Percentiles rank a stretch among this genome's conserved stretches.
These are phyloP conservation scores for Tylopilus sp. DNA, from an alignment of 1,284 basidiomycete species.

Conservation along the genomic window DNA sequence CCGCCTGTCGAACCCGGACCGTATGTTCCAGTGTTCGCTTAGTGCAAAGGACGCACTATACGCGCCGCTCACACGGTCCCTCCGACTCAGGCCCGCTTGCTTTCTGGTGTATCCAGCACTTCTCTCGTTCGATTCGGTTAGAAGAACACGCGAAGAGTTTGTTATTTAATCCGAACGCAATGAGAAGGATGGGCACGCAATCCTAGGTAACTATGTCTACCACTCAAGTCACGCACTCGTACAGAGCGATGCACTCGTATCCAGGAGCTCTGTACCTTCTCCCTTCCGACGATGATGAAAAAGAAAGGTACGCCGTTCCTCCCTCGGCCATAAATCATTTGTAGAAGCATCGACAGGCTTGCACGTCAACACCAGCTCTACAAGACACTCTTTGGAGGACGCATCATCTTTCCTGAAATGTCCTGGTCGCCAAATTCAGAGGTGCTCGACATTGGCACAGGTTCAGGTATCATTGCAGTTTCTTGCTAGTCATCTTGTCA, in stretches of 20 bases:
- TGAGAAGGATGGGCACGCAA: too few relatives aligned
- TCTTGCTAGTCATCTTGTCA: neutral
- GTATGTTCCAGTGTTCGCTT: too few relatives aligned
- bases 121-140: neutral
- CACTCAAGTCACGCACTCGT: neutral
- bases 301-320: slow-evolving; percentile 9
- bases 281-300: slow-evolving; percentile 22
- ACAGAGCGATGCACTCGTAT: slow-evolving; percentile 12
- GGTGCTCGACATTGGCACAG: slow-evolving; percentile 20
- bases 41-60: too few relatives aligned
- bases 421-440: slow-evolving; percentile 3
- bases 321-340: neutral
- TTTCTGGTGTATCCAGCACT: neutral
- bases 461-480: slow-evolving; percentile 13
- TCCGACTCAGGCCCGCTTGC: neutral
- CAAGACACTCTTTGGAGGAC: slow-evolving; percentile 12
- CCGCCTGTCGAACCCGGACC: too few relatives aligned
- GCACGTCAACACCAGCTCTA: slow-evolving; percentile 14
- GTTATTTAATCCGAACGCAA: neutral
- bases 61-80: neutral
- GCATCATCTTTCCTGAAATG: slow-evolving; percentile 10
- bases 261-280: slow-evolving; percentile 21
- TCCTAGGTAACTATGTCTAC: neutral
- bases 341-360: slow-evolving; percentile 7
- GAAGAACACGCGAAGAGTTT: too few relatives aligned